A percentile compares a stretch with the other conserved stretches of the same genome.
Evolutionary conservation across 176 grass and related monocot genomes (phyloP).

Genomic region (Ensete ventricosum): DNA sequence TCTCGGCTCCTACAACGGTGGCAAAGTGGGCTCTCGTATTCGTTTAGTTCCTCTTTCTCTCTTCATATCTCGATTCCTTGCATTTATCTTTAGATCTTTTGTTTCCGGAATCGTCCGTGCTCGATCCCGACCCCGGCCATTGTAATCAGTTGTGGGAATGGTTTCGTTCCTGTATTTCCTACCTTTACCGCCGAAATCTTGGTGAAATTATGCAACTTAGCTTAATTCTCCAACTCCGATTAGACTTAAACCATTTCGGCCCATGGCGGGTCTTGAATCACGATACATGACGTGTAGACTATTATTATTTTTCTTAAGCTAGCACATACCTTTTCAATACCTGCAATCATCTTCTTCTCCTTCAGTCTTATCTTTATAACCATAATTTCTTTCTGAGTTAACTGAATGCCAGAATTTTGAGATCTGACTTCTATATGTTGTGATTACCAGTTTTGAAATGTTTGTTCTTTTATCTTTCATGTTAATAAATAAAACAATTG

Average conservation of each 20-base stretch:
- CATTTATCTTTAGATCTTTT: neutral
- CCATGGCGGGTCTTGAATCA: neutral
- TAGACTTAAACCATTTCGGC: neutral
- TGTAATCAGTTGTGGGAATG: neutral
- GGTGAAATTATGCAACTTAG: neutral
- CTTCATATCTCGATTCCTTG: neutral
- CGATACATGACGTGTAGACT: neutral
- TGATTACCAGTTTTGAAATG: neutral
- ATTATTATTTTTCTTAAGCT: neutral
- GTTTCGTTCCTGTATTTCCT: neutral
- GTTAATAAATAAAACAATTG: neutral
- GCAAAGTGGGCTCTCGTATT: too few species aligned
- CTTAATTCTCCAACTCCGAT: neutral
- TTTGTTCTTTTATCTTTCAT: neutral
- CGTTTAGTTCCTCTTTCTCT: neutral
- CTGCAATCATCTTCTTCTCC: neutral
- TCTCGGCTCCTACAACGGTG: too few species aligned
- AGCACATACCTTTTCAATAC: neutral
- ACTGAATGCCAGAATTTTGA: too few species aligned
- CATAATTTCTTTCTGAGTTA: too few species aligned
- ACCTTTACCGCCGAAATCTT: neutral
- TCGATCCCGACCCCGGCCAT: neutral
- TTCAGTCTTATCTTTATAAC: too few species aligned
- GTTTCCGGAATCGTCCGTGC: neutral
- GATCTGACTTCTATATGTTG: neutral